Percentiles rank a stretch among this genome's conserved stretches.
phyloP scores from a whole-genome alignment of 352 stramenopile genomes.

The Globisporangium sylvaticum region DNA sequence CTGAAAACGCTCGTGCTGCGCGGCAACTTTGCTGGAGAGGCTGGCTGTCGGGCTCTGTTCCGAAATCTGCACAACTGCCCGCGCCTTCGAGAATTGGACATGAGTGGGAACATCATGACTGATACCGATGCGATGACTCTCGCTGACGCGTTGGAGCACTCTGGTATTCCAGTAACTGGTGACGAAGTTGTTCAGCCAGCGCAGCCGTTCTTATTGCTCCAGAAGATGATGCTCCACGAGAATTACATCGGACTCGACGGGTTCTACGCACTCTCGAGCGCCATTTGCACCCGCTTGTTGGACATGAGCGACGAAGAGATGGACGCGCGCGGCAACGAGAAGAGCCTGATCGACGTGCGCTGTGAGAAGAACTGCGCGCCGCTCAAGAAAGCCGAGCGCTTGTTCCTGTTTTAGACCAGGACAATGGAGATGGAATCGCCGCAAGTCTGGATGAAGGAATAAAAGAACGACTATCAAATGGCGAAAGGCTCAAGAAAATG shows the following conservation, averaged over 20 bases:
- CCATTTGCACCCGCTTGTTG: slow-evolving; percentile 18
- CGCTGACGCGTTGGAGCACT: slow-evolving; percentile 30
- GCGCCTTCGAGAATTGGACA: slow-evolving; percentile 29
- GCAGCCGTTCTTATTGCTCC: slow-evolving; percentile 21
- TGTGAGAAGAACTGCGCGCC: slow-evolving; percentile 14
- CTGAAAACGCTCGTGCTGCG: slow-evolving; percentile 37
- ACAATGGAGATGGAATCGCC: neutral
- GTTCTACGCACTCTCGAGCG: slow-evolving; percentile 54
- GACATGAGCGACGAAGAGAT: slow-evolving; percentile 10
- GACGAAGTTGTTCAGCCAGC: neutral
- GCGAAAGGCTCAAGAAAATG: neutral
- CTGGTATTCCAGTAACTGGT: neutral
- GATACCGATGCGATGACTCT: slow-evolving; percentile 45
- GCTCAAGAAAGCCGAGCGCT: neutral
- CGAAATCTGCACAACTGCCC: slow-evolving; percentile 21
- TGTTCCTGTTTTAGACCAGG: slow-evolving; percentile 10
- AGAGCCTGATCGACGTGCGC: slow-evolving; percentile 5
- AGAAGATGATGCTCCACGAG: slow-evolving; percentile 38
- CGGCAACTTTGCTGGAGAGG: slow-evolving; percentile 70
- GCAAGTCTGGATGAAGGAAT: neutral
- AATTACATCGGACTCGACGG: slow-evolving; percentile 70
- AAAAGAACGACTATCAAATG: neutral
- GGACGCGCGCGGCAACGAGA: slow-evolving; percentile 1
- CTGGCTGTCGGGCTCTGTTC: slow-evolving; percentile 32
- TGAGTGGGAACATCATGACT: slow-evolving; percentile 59